Evolutionary conservation across 1,139 yeast genomes (phyloP).

Genomic region (Hemisphaericaspora subhashii): DNA sequence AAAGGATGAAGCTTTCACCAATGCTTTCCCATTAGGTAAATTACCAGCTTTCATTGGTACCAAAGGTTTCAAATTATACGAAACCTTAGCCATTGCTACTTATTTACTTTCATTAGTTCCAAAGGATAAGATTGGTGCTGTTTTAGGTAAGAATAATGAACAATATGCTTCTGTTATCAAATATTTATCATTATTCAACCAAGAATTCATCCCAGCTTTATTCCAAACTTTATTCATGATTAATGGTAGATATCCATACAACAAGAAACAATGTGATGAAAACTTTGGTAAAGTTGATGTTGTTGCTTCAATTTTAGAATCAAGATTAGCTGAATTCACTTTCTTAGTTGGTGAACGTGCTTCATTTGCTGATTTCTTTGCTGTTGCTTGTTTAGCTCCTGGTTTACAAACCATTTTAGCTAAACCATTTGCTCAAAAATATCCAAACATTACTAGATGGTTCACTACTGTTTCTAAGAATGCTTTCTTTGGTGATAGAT

Average conservation of each 20-base stretch:
- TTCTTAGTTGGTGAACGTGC: conserved; percentile 90
- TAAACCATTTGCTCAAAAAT: conserved; percentile 66
- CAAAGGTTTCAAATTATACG: conserved; percentile 77
- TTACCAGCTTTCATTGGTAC: conserved; percentile 80
- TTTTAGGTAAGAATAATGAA: conserved; percentile 64
- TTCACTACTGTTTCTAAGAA: conserved; percentile 66
- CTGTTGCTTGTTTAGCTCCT: conserved; percentile 59
- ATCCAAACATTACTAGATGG: conserved; percentile 85
- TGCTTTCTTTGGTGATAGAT: conserved; percentile 47
- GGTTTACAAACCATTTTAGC: conserved; percentile 71
- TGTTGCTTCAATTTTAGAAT: conserved; percentile 52
- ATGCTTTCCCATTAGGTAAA: conserved; percentile 67
- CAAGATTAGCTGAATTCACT: conserved; percentile 71
- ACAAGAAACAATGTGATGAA: conserved; percentile 76
- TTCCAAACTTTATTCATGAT: conserved; percentile 32
- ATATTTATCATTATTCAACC: conserved; percentile 82
- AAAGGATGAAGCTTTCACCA: conserved; percentile 41
- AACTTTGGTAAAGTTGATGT: conserved; percentile 40
- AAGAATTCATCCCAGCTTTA: conserved; percentile 57
- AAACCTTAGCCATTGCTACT: conserved; percentile 69
- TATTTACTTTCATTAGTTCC: conserved; percentile 39
- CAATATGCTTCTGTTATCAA: conserved; percentile 72
- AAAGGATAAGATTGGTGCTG: conserved; percentile 23
- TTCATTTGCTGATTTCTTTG: conserved; percentile 78
- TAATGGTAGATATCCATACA: conserved; percentile 52